phyloP scores from a whole-genome alignment of 2,329 filamentous ascomycete species.

The Fusarium camptoceras region DNA sequence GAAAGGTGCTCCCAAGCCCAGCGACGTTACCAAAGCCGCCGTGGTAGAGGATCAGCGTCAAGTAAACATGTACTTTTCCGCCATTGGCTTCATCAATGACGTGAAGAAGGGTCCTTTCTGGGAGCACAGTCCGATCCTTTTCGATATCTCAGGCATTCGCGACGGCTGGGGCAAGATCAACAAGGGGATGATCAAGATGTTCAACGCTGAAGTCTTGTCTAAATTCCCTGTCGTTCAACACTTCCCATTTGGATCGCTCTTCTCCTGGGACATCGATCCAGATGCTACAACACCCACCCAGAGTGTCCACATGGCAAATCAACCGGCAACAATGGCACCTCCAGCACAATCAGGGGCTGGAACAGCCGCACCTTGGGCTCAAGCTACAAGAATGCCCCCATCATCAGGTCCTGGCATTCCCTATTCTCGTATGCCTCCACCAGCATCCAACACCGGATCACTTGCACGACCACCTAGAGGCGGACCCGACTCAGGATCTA shows the following conservation, averaged over 20 bases:
- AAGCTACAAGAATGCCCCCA: slow-evolving; percentile 55
- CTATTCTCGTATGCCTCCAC: slow-evolving; percentile 52
- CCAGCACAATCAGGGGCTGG: slow-evolving; percentile 46
- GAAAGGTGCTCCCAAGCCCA: slow-evolving; percentile 75
- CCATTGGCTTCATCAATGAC: slow-evolving; percentile 96
- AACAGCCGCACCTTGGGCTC: slow-evolving; percentile 60
- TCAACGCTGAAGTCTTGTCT: slow-evolving; percentile 92
- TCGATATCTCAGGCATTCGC: slow-evolving; percentile 90
- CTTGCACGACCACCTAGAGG: slow-evolving; percentile 41
- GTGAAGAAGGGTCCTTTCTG: slow-evolving; percentile 97
- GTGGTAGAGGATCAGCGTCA: slow-evolving; percentile 74
- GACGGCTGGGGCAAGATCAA: slow-evolving; percentile 99
- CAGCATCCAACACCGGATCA: slow-evolving; percentile 47
- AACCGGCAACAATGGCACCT: slow-evolving; percentile 55
- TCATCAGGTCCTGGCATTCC: slow-evolving; percentile 53
- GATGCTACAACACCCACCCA: slow-evolving; percentile 62
- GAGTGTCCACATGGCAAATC: slow-evolving; percentile 69
- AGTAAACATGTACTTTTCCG: slow-evolving; percentile 90
- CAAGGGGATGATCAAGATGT: slow-evolving; percentile 99
- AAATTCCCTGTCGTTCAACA: slow-evolving; percentile 99
- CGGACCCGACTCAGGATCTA: slow-evolving; percentile 44
- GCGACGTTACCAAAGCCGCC: slow-evolving; percentile 73
- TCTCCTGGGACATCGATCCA: slow-evolving; percentile 79
- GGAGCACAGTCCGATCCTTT: slow-evolving; percentile 95
- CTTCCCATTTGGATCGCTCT: slow-evolving; percentile 85